Conservation (phyloP, 495 filamentous ascomycete genomes). For the Pyrenopolyporus hunteri region DNA sequence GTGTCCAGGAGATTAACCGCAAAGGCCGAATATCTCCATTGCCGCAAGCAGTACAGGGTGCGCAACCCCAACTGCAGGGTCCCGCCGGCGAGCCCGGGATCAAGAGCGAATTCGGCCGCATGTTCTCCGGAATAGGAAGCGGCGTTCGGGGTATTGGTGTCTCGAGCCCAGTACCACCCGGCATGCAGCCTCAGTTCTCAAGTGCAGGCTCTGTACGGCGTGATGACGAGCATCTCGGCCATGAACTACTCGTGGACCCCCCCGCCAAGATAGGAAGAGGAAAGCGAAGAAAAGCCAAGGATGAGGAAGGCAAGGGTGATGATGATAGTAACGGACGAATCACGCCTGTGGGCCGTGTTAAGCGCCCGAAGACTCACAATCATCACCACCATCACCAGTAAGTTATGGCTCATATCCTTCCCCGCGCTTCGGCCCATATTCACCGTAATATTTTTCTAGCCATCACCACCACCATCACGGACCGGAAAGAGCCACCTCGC, state of each 20-base stretch:
- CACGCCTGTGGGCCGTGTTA: conserved; percentile 61
- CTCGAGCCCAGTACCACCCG: conserved; percentile 56
- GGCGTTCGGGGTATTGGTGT: conserved; percentile 69
- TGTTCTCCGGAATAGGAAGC: conserved; percentile 90
- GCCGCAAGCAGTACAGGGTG: conserved; percentile 91
- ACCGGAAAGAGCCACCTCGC: conserved; percentile 63
- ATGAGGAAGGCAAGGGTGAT: conserved; percentile 62
- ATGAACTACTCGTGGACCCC: conserved; percentile 42
- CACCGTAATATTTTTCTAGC: conserved; percentile 51
- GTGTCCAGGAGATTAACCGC: conserved; percentile 68
- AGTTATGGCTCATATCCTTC: conserved; percentile 39
- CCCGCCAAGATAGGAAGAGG: conserved; percentile 49
- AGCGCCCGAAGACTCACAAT: conserved; percentile 64
- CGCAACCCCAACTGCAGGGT: conserved; percentile 76
- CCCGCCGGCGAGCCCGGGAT: conserved; percentile 81
- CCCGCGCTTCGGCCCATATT: conserved; percentile 28
- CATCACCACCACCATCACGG: conserved; percentile 77
- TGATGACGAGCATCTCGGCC: conserved; percentile 52
- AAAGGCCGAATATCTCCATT: conserved; percentile 75
- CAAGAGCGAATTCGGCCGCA: conserved; percentile 88
- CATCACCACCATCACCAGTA: conserved; percentile 68
- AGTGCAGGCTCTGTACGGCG: conserved; percentile 47
- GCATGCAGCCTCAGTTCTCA: conserved; percentile 52
- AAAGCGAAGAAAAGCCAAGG: conserved; percentile 65
- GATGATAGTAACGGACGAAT: conserved; percentile 63